Base-by-base conservation (phyloP, 2,329 filamentous ascomycete species). In the Colletotrichum sp. region DNA sequence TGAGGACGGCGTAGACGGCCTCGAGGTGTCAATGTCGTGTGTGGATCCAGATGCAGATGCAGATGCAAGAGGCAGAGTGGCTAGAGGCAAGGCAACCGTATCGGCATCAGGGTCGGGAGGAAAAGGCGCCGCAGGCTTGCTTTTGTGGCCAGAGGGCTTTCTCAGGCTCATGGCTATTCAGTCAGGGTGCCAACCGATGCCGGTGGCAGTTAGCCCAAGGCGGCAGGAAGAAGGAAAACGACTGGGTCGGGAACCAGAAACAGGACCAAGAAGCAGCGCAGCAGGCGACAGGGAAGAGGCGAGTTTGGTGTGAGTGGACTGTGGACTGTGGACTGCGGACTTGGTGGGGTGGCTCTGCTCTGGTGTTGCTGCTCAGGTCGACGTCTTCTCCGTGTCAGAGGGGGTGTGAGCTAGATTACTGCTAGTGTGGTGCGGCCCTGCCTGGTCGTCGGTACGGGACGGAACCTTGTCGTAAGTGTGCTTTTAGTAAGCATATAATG, bases 101-200 rank as follows among this genome's bases (percentile, higher is more conserved):
- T 74, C 71, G 65, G 74, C 58, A 36, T 74, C 74, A 30, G 71
- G 70, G 52, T 76, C 74, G 32, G 48, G 56, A 65, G 56, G 70
- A 30, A 76, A 74, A 22, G 65, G 34, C 52, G 74, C 65, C 43
- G 34, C 34, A 7, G 66, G 65, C 32, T 76, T 76, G 74, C 71
- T 76, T 70, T 76, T 76, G 70, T 66, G 65, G 71, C 74, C 74
- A 60, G 74, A n/a, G 22, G 74, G 55, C 55, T 62, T 75, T 73
- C 69, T 73, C 25, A 73, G 73, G 48, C 69, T 75, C 73, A 75
- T 75, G 73, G 56, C 55, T 64, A 32, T 32, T 75, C 55, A 64
- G 39, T 48, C 39, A 48, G n/a, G 39, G 39, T n/a, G 39, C 62
- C 62, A 75, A 62, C 43, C 61, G 61, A 58, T 58, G 71, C 67